These are phyloP conservation scores for Amanita thiersii DNA, from an alignment of 768 basidiomycete genomes.

Conservation along the genomic window DNA sequence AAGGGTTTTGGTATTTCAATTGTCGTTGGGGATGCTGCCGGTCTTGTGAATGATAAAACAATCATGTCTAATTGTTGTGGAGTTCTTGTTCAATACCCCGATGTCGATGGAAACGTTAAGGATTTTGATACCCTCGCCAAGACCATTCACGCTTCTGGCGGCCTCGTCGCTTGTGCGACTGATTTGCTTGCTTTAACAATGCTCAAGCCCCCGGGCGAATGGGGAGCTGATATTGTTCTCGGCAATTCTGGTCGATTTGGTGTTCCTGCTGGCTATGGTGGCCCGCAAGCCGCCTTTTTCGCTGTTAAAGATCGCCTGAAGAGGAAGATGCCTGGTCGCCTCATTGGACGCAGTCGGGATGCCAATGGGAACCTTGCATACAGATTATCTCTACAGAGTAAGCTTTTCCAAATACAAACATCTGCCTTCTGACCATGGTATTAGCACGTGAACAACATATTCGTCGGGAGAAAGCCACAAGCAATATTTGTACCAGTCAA, in stretches of 20 bases:
- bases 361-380: conserved; percentile 81
- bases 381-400: conserved; percentile 89
- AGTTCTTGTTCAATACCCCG: conserved; percentile 89
- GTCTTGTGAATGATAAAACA: conserved; percentile 41
- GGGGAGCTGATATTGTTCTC: conserved; percentile 94
- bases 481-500: conserved; percentile 97
- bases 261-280: conserved; percentile 95
- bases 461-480: conserved; percentile 95
- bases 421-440: conserved; percentile 1
- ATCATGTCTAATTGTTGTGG: conserved; percentile 68
- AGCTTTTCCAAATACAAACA: conserved; percentile 20
- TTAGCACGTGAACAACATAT: conserved; percentile 94
- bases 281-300: conserved; percentile 97
- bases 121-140: conserved; percentile 64
- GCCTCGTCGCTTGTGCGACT: conserved; percentile 81
- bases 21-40: conserved; percentile 53
- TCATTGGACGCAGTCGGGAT: conserved; percentile 89
- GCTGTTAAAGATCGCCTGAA: conserved; percentile 88
- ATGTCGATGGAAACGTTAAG: conserved; percentile 76
- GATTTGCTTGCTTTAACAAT: conserved; percentile 90
- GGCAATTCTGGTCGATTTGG: conserved; percentile 97
- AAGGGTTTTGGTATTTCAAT: conserved; percentile 91
- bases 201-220: conserved; percentile 94
- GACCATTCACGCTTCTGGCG: conserved; percentile 64
- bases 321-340: conserved; percentile 96